A percentile compares a stretch with the other conserved stretches of the same genome.
Evolutionary conservation across 2,329 filamentous ascomycete species (phyloP).

Genomic region (Sclerotinia nivalis): DNA sequence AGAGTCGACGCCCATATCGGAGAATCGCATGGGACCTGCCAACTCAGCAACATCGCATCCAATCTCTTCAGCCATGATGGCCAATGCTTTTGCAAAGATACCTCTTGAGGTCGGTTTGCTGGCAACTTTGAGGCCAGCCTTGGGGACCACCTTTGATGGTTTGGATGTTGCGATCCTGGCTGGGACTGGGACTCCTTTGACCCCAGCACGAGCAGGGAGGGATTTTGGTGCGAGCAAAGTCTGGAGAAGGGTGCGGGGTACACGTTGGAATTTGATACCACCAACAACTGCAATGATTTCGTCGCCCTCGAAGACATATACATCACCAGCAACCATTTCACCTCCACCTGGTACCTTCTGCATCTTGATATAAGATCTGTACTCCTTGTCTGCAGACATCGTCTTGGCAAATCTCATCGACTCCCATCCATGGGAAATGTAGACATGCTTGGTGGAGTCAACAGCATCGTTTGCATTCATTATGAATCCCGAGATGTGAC

Average conservation of each 20-base stretch:
- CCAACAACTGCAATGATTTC: constrained; percentile 42
- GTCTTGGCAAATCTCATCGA: constrained; percentile 33
- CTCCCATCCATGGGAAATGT: constrained; percentile 37
- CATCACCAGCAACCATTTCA: constrained; percentile 41
- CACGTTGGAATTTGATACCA: constrained; percentile 34
- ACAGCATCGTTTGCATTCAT: constrained; percentile 53
- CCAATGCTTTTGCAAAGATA: constrained; percentile 44
- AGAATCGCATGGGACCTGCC: constrained; percentile 55
- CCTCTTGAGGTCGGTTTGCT: constrained; percentile 37
- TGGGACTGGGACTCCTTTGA: not conserved
- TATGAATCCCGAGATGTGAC: constrained; percentile 62
- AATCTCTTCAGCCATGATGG: constrained; percentile 58
- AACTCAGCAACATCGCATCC: constrained; percentile 56
- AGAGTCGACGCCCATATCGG: constrained; percentile 61
- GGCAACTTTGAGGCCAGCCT: not conserved
- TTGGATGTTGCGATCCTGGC: not conserved
- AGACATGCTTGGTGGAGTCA: constrained; percentile 34
- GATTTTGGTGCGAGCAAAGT: constrained; percentile 23
- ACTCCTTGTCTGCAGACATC: constrained; percentile 30
- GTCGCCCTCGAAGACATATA: constrained; percentile 43
- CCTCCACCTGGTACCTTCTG: constrained; percentile 39
- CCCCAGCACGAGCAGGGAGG: not conserved
- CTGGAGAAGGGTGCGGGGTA: constrained; percentile 24
- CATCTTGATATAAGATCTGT: constrained; percentile 36
- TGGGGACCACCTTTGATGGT: not conserved